Evolutionary conservation across 129 eudicot genomes (phyloP).

Genomic region (Silybum marianum): DNA sequence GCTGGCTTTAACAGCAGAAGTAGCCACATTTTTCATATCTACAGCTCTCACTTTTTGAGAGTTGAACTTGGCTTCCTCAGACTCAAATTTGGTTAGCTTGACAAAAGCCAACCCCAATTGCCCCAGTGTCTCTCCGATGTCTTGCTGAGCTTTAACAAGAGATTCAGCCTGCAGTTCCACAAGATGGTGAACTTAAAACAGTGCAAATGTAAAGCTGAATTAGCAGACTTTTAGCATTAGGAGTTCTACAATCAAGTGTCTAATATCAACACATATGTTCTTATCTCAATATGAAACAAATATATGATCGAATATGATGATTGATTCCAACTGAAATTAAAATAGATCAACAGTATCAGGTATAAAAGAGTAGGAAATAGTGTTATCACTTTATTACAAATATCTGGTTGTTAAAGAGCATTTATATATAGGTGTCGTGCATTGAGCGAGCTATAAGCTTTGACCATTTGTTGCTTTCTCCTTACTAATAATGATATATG

Average conservation of each 20-base stretch:
- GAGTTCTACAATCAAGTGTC: background rate
- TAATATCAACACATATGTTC: background rate
- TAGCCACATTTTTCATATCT: conserved; percentile 90
- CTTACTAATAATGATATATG: background rate
- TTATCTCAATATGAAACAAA: background rate
- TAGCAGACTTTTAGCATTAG: background rate
- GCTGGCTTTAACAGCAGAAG: conserved; percentile 94
- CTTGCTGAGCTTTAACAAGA: conserved; percentile 96
- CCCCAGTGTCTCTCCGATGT: conserved; percentile 90
- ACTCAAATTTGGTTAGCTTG: conserved; percentile 85
- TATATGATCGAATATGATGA: background rate
- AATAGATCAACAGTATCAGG: background rate
- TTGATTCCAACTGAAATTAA: background rate
- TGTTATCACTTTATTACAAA: background rate
- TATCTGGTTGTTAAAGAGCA: background rate
- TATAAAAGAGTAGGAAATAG: background rate
- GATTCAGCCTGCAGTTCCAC: conserved; percentile 72
- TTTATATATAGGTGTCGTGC: background rate
- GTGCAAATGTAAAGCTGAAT: background rate
- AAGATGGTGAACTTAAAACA: background rate
- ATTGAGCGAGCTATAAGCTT: background rate
- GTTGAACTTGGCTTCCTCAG: conserved; percentile 63
- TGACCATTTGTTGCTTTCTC: too few relatives aligned
- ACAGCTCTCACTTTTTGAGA: conserved; percentile 79
- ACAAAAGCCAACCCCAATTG: conserved; percentile 86